Percentiles rank a stretch among this genome's conserved stretches.
Conservation (phyloP, 2,329 filamentous ascomycete genomes). For the Aspergillus neoniger region DNA sequence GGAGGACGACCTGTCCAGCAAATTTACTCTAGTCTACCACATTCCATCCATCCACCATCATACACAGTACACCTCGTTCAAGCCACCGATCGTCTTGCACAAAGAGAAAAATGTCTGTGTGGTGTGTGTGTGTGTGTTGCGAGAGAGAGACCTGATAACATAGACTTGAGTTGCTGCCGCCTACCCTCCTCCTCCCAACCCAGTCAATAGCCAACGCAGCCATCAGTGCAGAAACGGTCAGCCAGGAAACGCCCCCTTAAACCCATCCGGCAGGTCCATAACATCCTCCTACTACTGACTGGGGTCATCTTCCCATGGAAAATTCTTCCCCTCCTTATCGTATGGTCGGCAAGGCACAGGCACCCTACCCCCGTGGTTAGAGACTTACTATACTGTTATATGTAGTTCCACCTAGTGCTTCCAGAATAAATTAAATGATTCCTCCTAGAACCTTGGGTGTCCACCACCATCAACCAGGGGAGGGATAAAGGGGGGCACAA, state of each 20-base stretch:
- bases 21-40: not conserved
- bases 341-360: not conserved
- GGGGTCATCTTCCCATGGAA: not conserved
- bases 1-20: not conserved
- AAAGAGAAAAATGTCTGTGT: not conserved
- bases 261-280: not conserved
- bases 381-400: too few species aligned
- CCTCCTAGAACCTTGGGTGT: not conserved
- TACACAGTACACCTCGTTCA: not conserved
- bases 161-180: not conserved
- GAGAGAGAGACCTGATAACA: not conserved
- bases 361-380: not conserved
- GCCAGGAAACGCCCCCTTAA: not conserved
- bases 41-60: not conserved
- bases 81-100: not conserved
- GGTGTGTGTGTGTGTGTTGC: too few species aligned
- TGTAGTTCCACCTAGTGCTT: not conserved
- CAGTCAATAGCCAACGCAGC: not conserved
- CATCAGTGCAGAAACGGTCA: not conserved
- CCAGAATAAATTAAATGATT: not conserved
- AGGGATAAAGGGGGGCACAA: not conserved
- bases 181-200: not conserved
- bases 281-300: not conserved
- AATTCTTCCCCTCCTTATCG: constrained; percentile 1
- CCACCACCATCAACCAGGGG: not conserved